Base-by-base conservation (phyloP, 202 grass and related monocot genomes). In the Zoysia matrella region DNA sequence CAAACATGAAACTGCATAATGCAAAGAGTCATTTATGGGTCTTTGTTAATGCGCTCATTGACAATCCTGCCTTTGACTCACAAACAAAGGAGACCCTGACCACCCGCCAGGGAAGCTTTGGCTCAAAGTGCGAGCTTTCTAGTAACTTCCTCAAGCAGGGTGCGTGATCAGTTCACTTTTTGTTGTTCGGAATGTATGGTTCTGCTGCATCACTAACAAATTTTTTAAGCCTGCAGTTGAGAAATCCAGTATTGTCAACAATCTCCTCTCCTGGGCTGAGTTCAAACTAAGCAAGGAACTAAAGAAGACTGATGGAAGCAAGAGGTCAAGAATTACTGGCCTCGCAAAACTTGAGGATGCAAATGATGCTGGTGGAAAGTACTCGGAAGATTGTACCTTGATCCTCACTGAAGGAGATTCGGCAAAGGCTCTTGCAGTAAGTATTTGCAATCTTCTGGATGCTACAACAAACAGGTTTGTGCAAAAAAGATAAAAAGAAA, bases 381-480 rank as follows among this genome's bases (percentile, higher is more conserved):
- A 93, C 5, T 98, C 95, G 1, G 67, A 87, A 0, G 87, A 82
- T 55, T 98, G 95, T 73, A 98, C 95, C 18, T 88, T 98, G 77
- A 95, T 98, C 62, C 83, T 98, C 7, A 95, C 95, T 54, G 95
- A 98, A 91, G 95, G 95, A 73, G 95, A 98, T 86, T 98, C 92
- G 36, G 95, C 95, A 45, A 98, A 98, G 81, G 95, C 95, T 71
- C 87, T 98, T 8, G 95, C 95, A 65, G 95, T 95, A 36, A 92
- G 92, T 92, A 53, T 57, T 62, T 1, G 10, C 5, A 60, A 55
- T 68, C 60, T 79, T 3, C 5, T 7, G 40, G 11, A 15, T 75
- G 47, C 43, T 39, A 76, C 11, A 5, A 0, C 4, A 8, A 52
- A 40, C 56, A 71, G 11, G 63, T 86, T 52, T 15, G 16, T 12